A percentile compares a stretch with the other conserved stretches of the same genome.
These are phyloP conservation scores for Pistacia integerrima DNA, from an alignment of 345 rosid species.

Conservation along the genomic window DNA sequence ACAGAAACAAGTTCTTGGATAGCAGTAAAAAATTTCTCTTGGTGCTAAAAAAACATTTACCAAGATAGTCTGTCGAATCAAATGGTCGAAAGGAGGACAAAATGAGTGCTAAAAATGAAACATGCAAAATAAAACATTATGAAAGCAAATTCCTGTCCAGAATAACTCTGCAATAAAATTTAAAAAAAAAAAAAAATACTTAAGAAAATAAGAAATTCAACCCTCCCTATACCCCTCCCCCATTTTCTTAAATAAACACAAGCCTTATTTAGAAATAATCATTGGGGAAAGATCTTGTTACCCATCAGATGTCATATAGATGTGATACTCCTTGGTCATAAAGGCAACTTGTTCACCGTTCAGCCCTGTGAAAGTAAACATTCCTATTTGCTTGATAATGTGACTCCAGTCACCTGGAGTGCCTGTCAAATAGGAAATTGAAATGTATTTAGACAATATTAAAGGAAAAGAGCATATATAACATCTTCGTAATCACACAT, in stretches of 20 bases:
- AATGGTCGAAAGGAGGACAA: neutral
- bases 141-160: neutral
- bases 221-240: neutral
- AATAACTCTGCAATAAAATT: neutral
- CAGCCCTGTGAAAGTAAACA: constrained; percentile 75
- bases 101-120: neutral
- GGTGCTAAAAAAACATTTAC: neutral
- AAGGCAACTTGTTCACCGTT: constrained; percentile 71
- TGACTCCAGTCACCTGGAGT: constrained; percentile 90
- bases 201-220: neutral
- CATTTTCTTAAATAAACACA: neutral
- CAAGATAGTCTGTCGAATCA: neutral
- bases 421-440: constrained; percentile 40
- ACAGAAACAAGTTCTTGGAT: neutral
- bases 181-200: neutral
- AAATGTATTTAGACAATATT: neutral
- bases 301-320: constrained; percentile 84
- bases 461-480: neutral
- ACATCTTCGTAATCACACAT: neutral
- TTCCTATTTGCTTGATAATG: constrained; percentile 75
- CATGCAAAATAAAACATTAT: neutral
- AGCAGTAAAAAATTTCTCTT: neutral
- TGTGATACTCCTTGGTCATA: constrained; percentile 67
- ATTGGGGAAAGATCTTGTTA: constrained; percentile 18
- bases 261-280: neutral